phyloP scores from a whole-genome alignment of 805 yeast species.

The Metschnikowia colocasiae region DNA sequence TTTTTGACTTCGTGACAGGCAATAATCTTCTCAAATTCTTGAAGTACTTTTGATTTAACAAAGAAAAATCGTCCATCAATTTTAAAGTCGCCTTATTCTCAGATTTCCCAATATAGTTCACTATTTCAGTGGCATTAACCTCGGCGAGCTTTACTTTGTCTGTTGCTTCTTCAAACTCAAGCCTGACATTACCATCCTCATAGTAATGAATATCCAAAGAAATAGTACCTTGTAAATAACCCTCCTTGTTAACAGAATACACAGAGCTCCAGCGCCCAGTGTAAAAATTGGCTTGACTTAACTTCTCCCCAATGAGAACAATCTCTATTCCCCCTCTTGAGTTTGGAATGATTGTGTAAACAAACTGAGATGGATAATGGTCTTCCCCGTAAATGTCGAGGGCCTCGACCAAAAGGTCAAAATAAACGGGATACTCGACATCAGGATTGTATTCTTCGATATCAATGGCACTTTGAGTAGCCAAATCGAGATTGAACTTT shows the following conservation, averaged over 20 bases:
- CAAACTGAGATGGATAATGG: slow-evolving; percentile 61
- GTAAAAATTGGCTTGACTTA: slow-evolving; percentile 75
- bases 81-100: slow-evolving; percentile 61
- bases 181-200: slow-evolving; percentile 93
- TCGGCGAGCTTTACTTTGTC: slow-evolving; percentile 20
- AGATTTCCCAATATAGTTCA: slow-evolving; percentile 47
- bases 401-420: slow-evolving; percentile 24
- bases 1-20: slow-evolving; percentile 87
- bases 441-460: slow-evolving; percentile 40
- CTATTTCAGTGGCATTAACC: slow-evolving; percentile 27
- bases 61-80: slow-evolving; percentile 59
- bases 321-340: slow-evolving; percentile 36
- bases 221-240: slow-evolving; percentile 49
- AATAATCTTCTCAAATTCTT: slow-evolving; percentile 84
- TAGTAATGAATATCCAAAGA: slow-evolving; percentile 81
- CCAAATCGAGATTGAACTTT: slow-evolving; percentile 58
- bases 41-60: slow-evolving; percentile 75
- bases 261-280: slow-evolving; percentile 84
- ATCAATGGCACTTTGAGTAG: slow-evolving; percentile 46
- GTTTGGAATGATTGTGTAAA: slow-evolving; percentile 41
- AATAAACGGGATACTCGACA: slow-evolving; percentile 27
- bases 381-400: slow-evolving; percentile 53
- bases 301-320: slow-evolving; percentile 65
- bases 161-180: slow-evolving; percentile 45
- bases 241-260: slow-evolving; percentile 41